Percentiles rank a stretch among this genome's conserved stretches.
Evolutionary conservation across 805 yeast species (phyloP).

Genomic region (Starmerella bombi): DNA sequence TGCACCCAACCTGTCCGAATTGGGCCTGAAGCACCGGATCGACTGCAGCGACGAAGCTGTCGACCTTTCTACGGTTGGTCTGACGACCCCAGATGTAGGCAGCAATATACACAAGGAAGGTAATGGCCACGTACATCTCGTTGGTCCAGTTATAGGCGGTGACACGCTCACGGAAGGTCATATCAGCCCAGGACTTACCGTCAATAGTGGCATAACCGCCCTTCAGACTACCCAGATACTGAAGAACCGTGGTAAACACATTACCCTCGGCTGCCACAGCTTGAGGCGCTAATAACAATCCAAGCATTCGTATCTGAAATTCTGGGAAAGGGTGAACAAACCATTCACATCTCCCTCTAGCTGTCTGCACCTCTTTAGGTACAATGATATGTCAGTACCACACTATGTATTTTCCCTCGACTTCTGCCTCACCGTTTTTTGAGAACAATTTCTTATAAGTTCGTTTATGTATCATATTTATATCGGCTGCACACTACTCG

Average conservation of each 20-base stretch:
- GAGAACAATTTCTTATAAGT: no score
- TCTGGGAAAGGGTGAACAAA: no score
- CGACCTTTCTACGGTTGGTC: constrained; percentile 45
- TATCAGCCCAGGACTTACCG: constrained; percentile 36
- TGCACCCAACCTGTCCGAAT: constrained; percentile 61
- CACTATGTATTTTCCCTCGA: no score
- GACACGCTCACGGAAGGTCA: constrained; percentile 50
- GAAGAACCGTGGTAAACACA: not conserved
- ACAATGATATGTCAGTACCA: no score
- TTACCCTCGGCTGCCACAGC: not conserved
- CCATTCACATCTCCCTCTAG: no score
- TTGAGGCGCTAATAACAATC: not conserved
- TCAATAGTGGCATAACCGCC: constrained; percentile 1
- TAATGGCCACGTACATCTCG: constrained; percentile 45
- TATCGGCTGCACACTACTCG: no score
- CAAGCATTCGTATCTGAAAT: no score
- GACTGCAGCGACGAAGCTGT: constrained; percentile 38
- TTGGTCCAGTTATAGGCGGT: constrained; percentile 58
- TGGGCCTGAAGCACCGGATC: constrained; percentile 45
- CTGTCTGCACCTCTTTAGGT: no score
- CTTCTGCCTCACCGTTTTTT: no score
- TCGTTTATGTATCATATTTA: no score
- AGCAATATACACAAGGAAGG: constrained; percentile 38
- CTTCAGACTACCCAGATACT: not conserved
- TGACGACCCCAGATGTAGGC: constrained; percentile 47